Conservation (phyloP, 129 eudicot species). For the Rutidosis leptorrhynchoides region DNA sequence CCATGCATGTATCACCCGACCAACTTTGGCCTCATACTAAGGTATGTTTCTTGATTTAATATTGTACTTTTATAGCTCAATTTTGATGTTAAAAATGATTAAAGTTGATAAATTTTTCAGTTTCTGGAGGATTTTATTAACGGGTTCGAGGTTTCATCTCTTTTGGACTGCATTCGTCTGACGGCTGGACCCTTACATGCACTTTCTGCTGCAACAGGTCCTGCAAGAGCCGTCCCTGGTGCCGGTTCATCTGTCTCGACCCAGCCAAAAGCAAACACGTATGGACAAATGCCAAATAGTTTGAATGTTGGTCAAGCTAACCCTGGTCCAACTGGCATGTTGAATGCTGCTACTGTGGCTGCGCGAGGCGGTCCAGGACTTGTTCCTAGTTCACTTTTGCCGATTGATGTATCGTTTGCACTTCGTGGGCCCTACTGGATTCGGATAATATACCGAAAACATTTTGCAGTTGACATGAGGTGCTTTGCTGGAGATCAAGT, state of each 20-base stretch:
- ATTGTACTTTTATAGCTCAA: background rate
- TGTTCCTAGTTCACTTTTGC: conserved; percentile 94
- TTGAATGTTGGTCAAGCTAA: conserved; percentile 37
- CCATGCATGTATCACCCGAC: conserved; percentile 99
- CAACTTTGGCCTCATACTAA: conserved; percentile 99
- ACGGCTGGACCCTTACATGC: conserved; percentile 99
- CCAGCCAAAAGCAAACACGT: conserved; percentile 45
- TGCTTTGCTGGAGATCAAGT: conserved; percentile 99
- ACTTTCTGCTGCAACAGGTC: conserved; percentile 96
- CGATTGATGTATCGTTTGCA: conserved; percentile 95
- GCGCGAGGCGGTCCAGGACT: conserved; percentile 97
- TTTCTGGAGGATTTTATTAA: conserved; percentile 95
- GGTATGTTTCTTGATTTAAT: conserved; percentile 39
- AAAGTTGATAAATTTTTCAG: conserved; percentile 39
- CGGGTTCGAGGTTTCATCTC: conserved; percentile 93
- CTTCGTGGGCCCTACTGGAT: conserved; percentile 99
- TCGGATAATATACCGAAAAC: conserved; percentile 82
- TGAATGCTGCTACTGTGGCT: conserved; percentile 77
- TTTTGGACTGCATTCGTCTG: conserved; percentile 93
- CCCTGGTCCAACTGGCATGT: conserved; percentile 59
- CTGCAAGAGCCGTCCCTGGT: conserved; percentile 96
- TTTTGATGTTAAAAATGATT: background rate
- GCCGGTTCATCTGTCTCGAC: conserved; percentile 47
- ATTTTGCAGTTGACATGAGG: conserved; percentile 98
- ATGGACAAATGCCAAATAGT: conserved; percentile 46